Conservation (phyloP, 2,329 filamentous ascomycete species). For the Claviceps digitariae region DNA sequence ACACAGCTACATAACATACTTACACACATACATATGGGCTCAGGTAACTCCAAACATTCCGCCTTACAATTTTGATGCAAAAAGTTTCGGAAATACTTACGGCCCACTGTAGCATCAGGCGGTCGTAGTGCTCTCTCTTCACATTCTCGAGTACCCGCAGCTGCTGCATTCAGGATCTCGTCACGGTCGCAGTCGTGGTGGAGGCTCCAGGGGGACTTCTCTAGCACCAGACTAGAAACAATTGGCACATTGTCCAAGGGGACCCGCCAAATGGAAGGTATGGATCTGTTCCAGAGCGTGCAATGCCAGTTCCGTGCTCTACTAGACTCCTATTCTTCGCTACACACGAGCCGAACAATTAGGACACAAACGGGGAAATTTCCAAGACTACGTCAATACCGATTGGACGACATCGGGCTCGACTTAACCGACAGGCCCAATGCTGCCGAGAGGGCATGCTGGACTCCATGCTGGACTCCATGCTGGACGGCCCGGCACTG, state of each 20-base stretch:
- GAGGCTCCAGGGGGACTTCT: neutral
- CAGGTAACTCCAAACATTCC: too few species aligned
- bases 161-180: neutral
- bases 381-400: neutral
- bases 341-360: neutral
- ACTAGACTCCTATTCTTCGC: neutral
- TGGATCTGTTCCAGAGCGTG: neutral
- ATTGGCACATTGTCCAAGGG: neutral
- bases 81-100: too few species aligned
- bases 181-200: neutral
- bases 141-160: neutral
- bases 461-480: neutral
- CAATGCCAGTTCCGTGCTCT: neutral
- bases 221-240: neutral
- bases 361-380: neutral
- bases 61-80: too few species aligned
- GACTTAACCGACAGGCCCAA: neutral
- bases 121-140: neutral
- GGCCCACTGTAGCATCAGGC: neutral
- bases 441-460: too few species aligned
- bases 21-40: too few species aligned
- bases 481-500: neutral
- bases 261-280: neutral
- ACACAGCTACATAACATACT: too few species aligned
- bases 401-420: neutral